Percentiles rank a stretch among this genome's conserved stretches.
These are phyloP conservation scores for Solanum chacoense DNA, from an alignment of 305 asterid species.

Conservation along the genomic window DNA sequence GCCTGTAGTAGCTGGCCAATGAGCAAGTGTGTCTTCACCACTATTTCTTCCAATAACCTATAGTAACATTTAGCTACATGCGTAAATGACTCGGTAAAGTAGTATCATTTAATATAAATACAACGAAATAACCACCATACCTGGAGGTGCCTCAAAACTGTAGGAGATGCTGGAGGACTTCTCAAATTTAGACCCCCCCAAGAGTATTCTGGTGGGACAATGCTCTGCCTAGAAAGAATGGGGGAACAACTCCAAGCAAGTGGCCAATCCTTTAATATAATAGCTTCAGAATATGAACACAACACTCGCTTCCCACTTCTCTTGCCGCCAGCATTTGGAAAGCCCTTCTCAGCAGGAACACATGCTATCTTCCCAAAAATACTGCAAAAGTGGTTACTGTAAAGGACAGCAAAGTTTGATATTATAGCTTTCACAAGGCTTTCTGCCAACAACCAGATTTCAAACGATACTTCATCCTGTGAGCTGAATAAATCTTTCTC, in stretches of 20 bases:
- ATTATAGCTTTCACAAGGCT: conserved; percentile 64
- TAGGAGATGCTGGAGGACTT: conserved; percentile 78
- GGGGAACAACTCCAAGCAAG: conserved; percentile 97
- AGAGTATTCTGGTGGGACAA: conserved; percentile 89
- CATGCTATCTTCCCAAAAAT: conserved; percentile 76
- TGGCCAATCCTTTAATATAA: conserved; percentile 82
- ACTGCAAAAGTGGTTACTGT: conserved; percentile 83
- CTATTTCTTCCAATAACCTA: conserved; percentile 73
- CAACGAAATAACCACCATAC: conserved; percentile 17
- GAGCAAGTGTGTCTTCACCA: conserved; percentile 94
- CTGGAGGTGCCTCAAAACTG: conserved; percentile 78
- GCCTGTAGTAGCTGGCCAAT: conserved; percentile 84
- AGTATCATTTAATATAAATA: background rate
- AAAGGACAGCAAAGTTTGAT: conserved; percentile 78
- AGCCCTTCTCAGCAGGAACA: conserved; percentile 90
- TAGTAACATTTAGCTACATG: conserved; percentile 10
- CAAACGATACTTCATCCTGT: conserved; percentile 65
- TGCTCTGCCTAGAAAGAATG: conserved; percentile 67
- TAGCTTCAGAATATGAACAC: conserved; percentile 77
- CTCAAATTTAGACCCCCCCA: conserved; percentile 81
- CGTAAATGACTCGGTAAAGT: conserved; percentile 1
- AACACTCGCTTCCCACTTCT: conserved; percentile 77
- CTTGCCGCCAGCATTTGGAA: conserved; percentile 60
- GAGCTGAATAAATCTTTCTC: conserved; percentile 41
- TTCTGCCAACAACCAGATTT: conserved; percentile 86